phyloP scores from a whole-genome alignment of 352 stramenopile species.

The Phytophthora tubulina region DNA sequence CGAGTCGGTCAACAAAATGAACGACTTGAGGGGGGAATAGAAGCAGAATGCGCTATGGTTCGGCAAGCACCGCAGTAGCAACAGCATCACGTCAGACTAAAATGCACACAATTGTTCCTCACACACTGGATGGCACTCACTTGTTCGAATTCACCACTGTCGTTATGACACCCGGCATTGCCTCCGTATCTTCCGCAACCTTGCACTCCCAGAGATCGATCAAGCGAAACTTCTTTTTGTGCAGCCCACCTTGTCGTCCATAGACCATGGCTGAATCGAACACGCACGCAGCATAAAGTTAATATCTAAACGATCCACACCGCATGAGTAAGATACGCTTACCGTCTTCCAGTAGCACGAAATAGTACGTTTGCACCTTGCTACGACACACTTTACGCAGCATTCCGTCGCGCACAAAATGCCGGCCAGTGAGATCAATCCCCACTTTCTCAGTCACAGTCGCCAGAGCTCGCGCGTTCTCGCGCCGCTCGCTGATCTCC shows the following conservation, averaged over 20 bases:
- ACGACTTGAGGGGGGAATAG: slow-evolving; percentile 88
- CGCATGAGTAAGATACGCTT: slow-evolving; percentile 25
- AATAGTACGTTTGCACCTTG: slow-evolving; percentile 87
- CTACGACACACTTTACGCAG: slow-evolving; percentile 89
- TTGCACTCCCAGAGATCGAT: slow-evolving; percentile 86
- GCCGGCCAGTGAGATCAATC: slow-evolving; percentile 66
- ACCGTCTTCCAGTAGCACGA: slow-evolving; percentile 88
- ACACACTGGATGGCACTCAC: slow-evolving; percentile 41
- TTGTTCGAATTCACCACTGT: slow-evolving; percentile 72
- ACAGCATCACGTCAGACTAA: slow-evolving; percentile 14
- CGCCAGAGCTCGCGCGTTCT: slow-evolving; percentile 74
- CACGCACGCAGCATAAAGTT: not conserved
- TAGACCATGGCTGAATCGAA: slow-evolving; percentile 71
- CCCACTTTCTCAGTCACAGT: slow-evolving; percentile 72
- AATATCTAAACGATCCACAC: not conserved
- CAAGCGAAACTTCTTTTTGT: slow-evolving; percentile 88
- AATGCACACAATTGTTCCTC: slow-evolving; percentile 1
- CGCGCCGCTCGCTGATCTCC: slow-evolving; percentile 79
- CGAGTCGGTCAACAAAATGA: slow-evolving; percentile 80
- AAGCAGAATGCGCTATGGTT: slow-evolving; percentile 82
- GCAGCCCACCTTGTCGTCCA: slow-evolving; percentile 61
- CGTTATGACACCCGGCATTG: slow-evolving; percentile 78
- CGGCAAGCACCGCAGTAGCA: slow-evolving; percentile 10
- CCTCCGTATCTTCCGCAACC: slow-evolving; percentile 73
- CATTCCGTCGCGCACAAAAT: slow-evolving; percentile 81